Conservation (phyloP, 108 stramenopile species). For the Skeletonema costatum region DNA sequence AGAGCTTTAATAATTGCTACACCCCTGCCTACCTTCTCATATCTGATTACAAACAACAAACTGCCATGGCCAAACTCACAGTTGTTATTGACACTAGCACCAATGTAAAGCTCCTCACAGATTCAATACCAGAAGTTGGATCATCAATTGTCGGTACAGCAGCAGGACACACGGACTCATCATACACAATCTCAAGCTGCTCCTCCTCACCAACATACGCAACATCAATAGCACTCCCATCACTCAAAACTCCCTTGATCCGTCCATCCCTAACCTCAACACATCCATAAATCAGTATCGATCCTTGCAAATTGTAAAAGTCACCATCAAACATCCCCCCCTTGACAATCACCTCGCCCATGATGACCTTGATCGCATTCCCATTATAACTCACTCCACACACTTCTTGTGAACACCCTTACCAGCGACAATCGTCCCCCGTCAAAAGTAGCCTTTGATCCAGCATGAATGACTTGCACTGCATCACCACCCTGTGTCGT, state of each 20-base stretch:
- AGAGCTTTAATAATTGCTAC: no score
- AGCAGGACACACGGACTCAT: constrained; percentile 10
- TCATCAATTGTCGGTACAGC: no score
- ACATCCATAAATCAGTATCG: constrained; percentile 29
- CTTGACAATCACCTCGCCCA: constrained; percentile 21
- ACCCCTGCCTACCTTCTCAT: no score
- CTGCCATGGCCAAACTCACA: no score
- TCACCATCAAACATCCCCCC: constrained; percentile 19
- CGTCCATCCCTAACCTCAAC: constrained; percentile 9
- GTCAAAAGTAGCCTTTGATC: constrained; percentile 12
- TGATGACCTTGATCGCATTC: constrained; percentile 14
- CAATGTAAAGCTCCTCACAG: no score
- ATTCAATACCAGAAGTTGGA: no score
- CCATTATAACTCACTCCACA: constrained; percentile 15
- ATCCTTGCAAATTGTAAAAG: constrained; percentile 17
- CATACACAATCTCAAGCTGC: constrained; percentile 7
- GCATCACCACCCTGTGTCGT: constrained; percentile 31
- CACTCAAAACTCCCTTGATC: constrained; percentile 18
- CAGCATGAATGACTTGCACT: constrained; percentile 21
- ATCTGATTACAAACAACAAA: no score
- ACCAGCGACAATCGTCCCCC: constrained; percentile 23
- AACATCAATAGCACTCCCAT: constrained; percentile 29
- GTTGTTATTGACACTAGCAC: no score
- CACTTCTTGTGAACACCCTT: constrained; percentile 10
- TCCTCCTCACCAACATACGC: constrained; percentile 2